Percentiles rank a stretch among this genome's conserved stretches.
phyloP scores from a whole-genome alignment of 2,329 filamentous ascomycete genomes.

The Ceratocystis lukuohia region DNA sequence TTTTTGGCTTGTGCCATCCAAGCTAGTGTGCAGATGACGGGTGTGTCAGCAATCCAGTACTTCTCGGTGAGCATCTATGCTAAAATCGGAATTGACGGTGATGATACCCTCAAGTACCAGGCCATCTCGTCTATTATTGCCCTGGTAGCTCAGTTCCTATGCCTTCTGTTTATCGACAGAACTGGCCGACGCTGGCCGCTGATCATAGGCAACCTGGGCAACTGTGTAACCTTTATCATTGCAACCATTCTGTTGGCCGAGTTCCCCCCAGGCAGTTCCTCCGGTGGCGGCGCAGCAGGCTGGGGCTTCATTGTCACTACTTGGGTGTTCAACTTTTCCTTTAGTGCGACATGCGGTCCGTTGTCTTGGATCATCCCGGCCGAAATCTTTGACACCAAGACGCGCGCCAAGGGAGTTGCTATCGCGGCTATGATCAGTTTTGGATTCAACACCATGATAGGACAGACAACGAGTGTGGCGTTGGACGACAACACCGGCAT shows the following conservation, averaged over 20 bases:
- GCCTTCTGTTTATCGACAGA: slow-evolving; percentile 55
- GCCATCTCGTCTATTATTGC: slow-evolving; percentile 61
- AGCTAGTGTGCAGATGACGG: slow-evolving; percentile 63
- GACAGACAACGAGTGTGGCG: slow-evolving; percentile 45
- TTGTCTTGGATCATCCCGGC: slow-evolving; percentile 48
- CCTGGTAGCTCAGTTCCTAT: slow-evolving; percentile 52
- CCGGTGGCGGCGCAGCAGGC: slow-evolving; percentile 32
- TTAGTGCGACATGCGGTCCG: slow-evolving; percentile 57
- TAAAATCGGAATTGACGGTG: slow-evolving; percentile 53
- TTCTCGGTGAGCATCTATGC: slow-evolving; percentile 54
- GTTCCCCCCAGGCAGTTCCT: slow-evolving; percentile 38
- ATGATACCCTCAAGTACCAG: slow-evolving; percentile 59
- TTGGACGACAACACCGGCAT: slow-evolving; percentile 31
- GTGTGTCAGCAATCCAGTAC: slow-evolving; percentile 62
- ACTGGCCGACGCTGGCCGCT: slow-evolving; percentile 59
- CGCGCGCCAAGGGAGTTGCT: slow-evolving; percentile 59
- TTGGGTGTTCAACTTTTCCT: slow-evolving; percentile 70
- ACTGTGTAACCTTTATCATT: slow-evolving; percentile 59
- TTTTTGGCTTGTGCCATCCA: slow-evolving; percentile 58
- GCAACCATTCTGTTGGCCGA: slow-evolving; percentile 38
- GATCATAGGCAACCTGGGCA: slow-evolving; percentile 58
- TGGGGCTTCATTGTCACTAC: slow-evolving; percentile 64
- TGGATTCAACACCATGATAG: slow-evolving; percentile 66
- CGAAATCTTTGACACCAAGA: slow-evolving; percentile 67
- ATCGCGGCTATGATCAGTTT: slow-evolving; percentile 61